Base-by-base conservation (phyloP, 2,329 filamentous ascomycete species). In the Pseudogymnoascus sp. region DNA sequence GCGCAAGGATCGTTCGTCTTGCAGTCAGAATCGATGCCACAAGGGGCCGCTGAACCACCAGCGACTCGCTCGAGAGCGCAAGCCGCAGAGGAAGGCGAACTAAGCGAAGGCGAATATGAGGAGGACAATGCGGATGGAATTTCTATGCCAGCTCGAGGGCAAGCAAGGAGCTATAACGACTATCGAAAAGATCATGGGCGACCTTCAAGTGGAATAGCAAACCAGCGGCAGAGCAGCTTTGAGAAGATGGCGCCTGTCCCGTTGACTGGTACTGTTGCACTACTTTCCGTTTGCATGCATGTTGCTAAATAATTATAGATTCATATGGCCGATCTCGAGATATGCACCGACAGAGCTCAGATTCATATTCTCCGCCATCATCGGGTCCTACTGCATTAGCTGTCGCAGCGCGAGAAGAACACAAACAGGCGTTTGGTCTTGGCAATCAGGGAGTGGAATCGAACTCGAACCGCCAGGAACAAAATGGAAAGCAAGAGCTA, bases 11-110 rank as follows among this genome's bases (percentile, higher is more conserved):
- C 28, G 10, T 57, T 57, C 50, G 28, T 10, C 1, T 21, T 57
- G 11, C 26, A 31, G 28, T 11, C 28, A 8, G 28, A 33, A 33
- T 19, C 28, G 17, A 15, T 13, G 50, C 10, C 26, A 33, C 26
- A 57, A 33, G 28, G 17, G 11, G 5, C 4, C 28, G n/a, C 13
- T 26, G 59, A 23, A 23, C 17, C 2, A 11, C 26, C 35, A n/a
- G 33, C n/a, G 13, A 31, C 42, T 17, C 53, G 26, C 38, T 67
- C 64, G 35, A 62, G 62, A 33, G 8, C 61, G 35, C 68, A 64
- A 60, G 66, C 68, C 35, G 70, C 75, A 26, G 90, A 95, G 70
- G 90, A 96, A 70, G 90, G 89, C 15, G 91, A 96, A 73, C 74
- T 95, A 31, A 89, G 85, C 67, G 90, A 93, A 69, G 83, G 80